phyloP scores from a whole-genome alignment of 2,329 filamentous ascomycete species.

The Talaromyces sp. region DNA sequence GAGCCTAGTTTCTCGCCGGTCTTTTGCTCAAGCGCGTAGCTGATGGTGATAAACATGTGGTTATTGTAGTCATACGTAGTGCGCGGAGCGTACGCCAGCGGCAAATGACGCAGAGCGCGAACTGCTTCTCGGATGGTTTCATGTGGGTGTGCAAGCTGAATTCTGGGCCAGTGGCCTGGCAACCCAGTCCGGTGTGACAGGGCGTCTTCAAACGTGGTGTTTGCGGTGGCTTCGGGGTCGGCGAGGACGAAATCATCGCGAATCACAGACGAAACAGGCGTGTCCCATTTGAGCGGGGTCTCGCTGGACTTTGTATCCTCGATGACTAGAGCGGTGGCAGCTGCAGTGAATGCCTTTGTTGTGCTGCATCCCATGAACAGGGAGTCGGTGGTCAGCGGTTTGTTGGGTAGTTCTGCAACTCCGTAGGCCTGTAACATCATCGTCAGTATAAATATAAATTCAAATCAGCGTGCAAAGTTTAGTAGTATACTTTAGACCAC shows the following conservation, averaged over 20 bases:
- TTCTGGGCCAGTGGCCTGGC: constrained; percentile 20
- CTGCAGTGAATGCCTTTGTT: constrained; percentile 25
- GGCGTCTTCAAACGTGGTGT: constrained; percentile 30
- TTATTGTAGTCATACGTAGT: constrained; percentile 21
- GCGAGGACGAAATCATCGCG: constrained; percentile 29
- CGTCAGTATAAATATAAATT: not conserved
- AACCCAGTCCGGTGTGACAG: constrained; percentile 30
- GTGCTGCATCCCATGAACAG: constrained; percentile 24
- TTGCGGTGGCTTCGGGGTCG: constrained; percentile 22
- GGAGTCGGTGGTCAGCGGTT: constrained; percentile 19
- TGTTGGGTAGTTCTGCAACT: constrained; percentile 21
- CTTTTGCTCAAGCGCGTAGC: constrained; percentile 16
- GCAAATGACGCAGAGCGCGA: constrained; percentile 17
- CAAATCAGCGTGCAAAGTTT: not conserved
- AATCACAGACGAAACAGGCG: constrained; percentile 31
- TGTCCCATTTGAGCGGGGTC: constrained; percentile 29
- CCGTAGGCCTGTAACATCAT: constrained; percentile 23
- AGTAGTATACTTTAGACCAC: constrained; percentile 20
- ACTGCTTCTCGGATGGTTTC: not conserved
- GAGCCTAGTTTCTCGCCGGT: constrained; percentile 13
- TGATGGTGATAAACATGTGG: constrained; percentile 21
- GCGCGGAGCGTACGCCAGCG: constrained; percentile 17
- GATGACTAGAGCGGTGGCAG: constrained; percentile 18
- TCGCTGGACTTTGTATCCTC: constrained; percentile 16
- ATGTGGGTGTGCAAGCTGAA: not conserved